A percentile compares a stretch with the other conserved stretches of the same genome.
Conservation (phyloP, 495 filamentous ascomycete species). For the Neurospora sp. region DNA sequence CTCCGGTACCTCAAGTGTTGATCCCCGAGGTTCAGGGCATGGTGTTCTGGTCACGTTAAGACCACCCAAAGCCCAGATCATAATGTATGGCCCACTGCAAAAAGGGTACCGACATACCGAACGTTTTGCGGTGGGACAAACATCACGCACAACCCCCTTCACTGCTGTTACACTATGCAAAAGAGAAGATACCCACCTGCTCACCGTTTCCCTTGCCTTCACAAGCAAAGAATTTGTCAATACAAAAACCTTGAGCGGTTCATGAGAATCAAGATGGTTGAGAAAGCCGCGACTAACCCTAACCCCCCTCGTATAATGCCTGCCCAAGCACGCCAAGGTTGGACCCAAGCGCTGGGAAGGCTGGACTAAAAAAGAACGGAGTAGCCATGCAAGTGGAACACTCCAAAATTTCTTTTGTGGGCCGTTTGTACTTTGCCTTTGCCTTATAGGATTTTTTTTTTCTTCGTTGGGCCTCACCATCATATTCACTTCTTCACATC, state of each 20-base stretch:
- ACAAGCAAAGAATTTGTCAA: not conserved
- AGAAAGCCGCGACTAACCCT: not conserved
- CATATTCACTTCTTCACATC: not conserved
- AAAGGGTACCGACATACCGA: not conserved
- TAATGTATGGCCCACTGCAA: not conserved
- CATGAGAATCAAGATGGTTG: not conserved
- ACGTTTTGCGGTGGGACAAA: not conserved
- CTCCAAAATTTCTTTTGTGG: constrained; percentile 1
- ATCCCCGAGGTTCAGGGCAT: not conserved
- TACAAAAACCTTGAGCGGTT: not conserved
- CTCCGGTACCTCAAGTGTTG: not conserved
- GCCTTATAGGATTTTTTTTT: not conserved
- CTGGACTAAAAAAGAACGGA: not conserved
- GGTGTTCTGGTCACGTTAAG: not conserved
- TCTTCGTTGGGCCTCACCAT: not conserved
- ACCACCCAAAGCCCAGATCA: not conserved
- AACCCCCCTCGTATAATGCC: not conserved
- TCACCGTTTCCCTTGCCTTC: not conserved
- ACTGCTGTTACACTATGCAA: not conserved
- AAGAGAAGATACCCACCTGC: not conserved
- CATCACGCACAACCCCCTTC: not conserved
- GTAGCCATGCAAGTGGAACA: not conserved
- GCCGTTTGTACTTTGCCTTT: not conserved
- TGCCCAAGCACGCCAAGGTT: not conserved
- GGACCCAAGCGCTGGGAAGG: not conserved